Evolutionary conservation across 192 early-diverging fungal genomes (phyloP), one percentile per base, ranked within the genome.

Genomic region (Coemansia asiatica): DNA sequence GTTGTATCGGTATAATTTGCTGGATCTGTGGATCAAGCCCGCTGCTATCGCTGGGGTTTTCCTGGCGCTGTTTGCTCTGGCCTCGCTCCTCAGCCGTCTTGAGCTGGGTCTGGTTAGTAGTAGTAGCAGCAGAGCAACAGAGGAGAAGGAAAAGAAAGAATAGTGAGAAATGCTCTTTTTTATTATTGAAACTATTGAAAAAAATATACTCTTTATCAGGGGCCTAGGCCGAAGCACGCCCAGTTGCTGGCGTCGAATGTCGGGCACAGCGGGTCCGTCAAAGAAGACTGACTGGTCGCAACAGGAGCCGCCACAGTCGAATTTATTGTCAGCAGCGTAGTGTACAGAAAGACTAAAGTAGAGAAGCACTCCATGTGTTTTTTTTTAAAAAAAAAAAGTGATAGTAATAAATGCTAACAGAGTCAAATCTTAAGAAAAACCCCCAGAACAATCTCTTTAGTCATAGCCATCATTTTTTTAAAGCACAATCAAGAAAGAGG

Each of bases 1-100:
- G 13, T 38, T 78, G 28, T 93, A 93, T 50, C 67, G 71, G 27
- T 85, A 82, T 61, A 56, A 80, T 18, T 21, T 38, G 16, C 1
- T 59, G 10, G 64, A 81, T 26, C 74, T 87, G 25, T 69, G 88
- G 57, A 81, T 81, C 61, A 93, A 93, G 69, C 91, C 91, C 13
- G 36, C 86, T 33, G 85, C 75, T 8, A 74, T 86, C 18, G 85
- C 83, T 6, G 38, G 53, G 1, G 70, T 74, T 31, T 38, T 92
- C 38, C 76, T 90, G 56, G 60, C 25, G 1, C 16, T 88, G 59
- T 90, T 90, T 84, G 71, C 70, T 10, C 38, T 85, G 51, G 85
- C 84, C 12, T 88, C 87, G 13, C 13, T 73, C 23, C 61, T 85
- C 25, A 84, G 84, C 19, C 85, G 85, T 58, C 46, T 91, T 55